Evolutionary conservation across 805 yeast species (phyloP), one percentile per base, ranked within the genome.

Genomic region (Nakazawaea molendinolei): DNA sequence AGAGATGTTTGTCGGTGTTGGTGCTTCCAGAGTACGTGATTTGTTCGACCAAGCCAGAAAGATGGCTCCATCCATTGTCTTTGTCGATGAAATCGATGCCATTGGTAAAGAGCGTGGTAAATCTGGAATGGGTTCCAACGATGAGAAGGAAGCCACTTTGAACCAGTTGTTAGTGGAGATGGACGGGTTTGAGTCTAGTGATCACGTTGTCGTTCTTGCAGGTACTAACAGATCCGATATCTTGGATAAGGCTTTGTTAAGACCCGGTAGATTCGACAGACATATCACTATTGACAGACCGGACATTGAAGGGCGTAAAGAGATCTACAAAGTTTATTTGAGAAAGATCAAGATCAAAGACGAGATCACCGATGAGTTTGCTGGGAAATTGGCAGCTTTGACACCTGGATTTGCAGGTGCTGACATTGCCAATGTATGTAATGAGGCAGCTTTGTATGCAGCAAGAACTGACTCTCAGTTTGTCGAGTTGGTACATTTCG

Each of bases 371-470:
- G 65, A 74, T 35, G 74, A 67, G 38, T 71, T 92, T 47, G 76
- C 89, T 17, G 96, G 95, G 28, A 76, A 89, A 51, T 69, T 92
- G 42, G 92, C 97, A 6, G 97, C 97, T 1, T 68, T 94, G 52
- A 92, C 99, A 0, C 97, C 98, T 1, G 98, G 98, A 0, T 92
- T 92, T 53, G 81, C 95, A 1, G 99, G 99, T 54, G 99, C 99
- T 13, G 98, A 92, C 55, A 87, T 92, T 53, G 95, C 97, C 33
- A 94, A 92, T 64, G 87, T 85, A 47, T 89, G 95, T 58, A 92
- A 92, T 53, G 99, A 92, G 63, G 95, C 96, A 24, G 98, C 98
- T 0, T 70, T 92, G 52, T 87, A 89, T 54, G 98, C 96, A 19
- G 98, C 98, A 0, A 76, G 99, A 56, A 71, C 67, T 39, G 77